phyloP scores from a whole-genome alignment of 2,329 filamentous ascomycete genomes.

The Leptoxyphium fumago region DNA sequence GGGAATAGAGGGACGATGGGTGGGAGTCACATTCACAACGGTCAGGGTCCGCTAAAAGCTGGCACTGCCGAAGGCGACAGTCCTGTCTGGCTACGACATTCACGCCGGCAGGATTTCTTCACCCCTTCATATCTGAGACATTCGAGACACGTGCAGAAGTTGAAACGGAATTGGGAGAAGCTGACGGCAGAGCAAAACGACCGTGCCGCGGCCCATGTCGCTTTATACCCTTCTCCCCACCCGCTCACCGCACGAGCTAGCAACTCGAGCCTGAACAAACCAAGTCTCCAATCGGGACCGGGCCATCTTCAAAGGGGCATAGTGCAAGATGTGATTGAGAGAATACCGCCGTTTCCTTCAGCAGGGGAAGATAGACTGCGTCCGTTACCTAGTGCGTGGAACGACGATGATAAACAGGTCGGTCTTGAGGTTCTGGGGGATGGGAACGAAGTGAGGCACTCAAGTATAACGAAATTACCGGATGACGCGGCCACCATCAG shows the following conservation, averaged over 20 bases:
- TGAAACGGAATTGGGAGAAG: conserved; percentile 44
- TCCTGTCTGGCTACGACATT: conserved; percentile 9
- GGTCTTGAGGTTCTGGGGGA: conserved; percentile 61
- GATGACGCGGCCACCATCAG: conserved; percentile 73
- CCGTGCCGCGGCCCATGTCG: conserved; percentile 3
- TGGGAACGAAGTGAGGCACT: conserved; percentile 55
- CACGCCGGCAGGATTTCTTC: conserved; percentile 43
- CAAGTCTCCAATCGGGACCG: conserved; percentile 34
- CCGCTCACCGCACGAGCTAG: not conserved
- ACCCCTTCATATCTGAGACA: conserved; percentile 69
- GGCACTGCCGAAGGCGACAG: conserved; percentile 7
- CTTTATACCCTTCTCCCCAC: not conserved
- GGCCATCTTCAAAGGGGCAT: conserved; percentile 49
- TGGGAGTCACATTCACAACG: not conserved
- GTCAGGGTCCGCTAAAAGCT: conserved; percentile 3
- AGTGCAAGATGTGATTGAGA: conserved; percentile 73
- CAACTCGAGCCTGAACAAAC: conserved; percentile 23
- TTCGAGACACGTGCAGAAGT: conserved; percentile 61
- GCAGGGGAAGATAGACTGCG: conserved; percentile 46
- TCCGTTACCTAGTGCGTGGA: conserved; percentile 72
- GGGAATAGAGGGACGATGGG: conserved; percentile 4
- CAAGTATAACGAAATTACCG: conserved; percentile 40
- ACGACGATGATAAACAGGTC: conserved; percentile 56
- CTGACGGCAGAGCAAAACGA: conserved; percentile 27
- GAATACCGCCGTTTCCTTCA: conserved; percentile 35